phyloP scores from a whole-genome alignment of 139 green algal species.

The Tetradesmus lagerheimii region DNA sequence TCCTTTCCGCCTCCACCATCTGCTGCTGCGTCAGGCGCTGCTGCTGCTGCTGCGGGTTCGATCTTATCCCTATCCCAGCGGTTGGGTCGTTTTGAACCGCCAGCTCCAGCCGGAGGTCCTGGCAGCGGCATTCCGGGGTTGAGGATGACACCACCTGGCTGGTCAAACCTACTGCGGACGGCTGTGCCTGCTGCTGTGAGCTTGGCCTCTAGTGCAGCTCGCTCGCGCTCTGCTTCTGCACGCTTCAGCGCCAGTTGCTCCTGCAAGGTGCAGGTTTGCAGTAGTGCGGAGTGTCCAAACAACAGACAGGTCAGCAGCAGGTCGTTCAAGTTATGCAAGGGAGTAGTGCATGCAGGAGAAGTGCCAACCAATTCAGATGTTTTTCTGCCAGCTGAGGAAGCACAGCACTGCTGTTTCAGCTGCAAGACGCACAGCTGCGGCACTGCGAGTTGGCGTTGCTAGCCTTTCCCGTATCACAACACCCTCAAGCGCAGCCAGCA shows the following conservation, averaged over 20 bases:
- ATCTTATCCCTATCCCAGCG: conserved; percentile 1
- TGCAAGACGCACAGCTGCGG: too few relatives aligned
- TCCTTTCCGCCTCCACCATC: background rate
- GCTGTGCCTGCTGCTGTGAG: background rate
- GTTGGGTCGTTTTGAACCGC: background rate
- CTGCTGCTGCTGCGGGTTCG: conserved; percentile 16
- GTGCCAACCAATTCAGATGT: too few relatives aligned
- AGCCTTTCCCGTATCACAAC: too few relatives aligned
- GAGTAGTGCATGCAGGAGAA: too few relatives aligned
- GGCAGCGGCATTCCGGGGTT: background rate
- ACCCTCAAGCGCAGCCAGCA: too few relatives aligned
- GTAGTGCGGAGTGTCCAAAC: too few relatives aligned
- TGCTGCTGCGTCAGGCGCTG: conserved; percentile 6
- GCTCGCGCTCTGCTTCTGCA: background rate
- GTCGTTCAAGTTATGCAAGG: too few relatives aligned
- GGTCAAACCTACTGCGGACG: background rate
- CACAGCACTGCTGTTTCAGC: too few relatives aligned
- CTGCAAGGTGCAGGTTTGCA: conserved; percentile 63
- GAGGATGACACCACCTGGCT: background rate
- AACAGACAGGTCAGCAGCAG: too few relatives aligned
- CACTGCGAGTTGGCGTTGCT: too few relatives aligned
- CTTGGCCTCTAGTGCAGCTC: background rate
- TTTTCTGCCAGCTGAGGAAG: too few relatives aligned
- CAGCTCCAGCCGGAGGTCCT: background rate
- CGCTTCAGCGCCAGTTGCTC: conserved; percentile 38